Evolutionary conservation across 257 asterid genomes (phyloP).

Genomic region (Ocimum tenuiflorum): DNA sequence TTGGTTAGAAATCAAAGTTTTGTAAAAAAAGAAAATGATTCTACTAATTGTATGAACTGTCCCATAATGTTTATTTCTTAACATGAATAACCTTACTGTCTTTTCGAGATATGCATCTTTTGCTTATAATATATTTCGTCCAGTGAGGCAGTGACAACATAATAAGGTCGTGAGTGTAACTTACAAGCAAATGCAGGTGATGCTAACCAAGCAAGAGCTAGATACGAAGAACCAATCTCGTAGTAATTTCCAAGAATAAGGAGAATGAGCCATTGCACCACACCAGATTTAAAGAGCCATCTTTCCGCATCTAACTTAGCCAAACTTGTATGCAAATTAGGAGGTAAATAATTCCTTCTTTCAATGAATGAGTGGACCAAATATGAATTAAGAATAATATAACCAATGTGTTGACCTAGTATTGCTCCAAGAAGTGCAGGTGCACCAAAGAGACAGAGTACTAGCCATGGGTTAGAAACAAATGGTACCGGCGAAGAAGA

Average conservation of each 20-base stretch:
- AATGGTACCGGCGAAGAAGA: constrained; percentile 78
- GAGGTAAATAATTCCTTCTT: constrained; percentile 44
- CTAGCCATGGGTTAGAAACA: constrained; percentile 74
- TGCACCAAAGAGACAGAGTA: constrained; percentile 67
- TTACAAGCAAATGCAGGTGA: constrained; percentile 96
- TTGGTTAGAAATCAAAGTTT: not conserved
- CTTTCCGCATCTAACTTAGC: constrained; percentile 94
- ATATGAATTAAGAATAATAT: constrained; percentile 40
- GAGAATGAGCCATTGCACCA: constrained; percentile 73
- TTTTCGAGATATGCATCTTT: not conserved
- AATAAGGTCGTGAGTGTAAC: constrained; percentile 26
- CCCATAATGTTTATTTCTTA: not conserved
- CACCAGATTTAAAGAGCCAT: constrained; percentile 86
- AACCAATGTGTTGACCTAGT: constrained; percentile 82
- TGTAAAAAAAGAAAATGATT: not conserved
- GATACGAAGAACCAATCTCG: constrained; percentile 65
- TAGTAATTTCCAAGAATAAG: constrained; percentile 60
- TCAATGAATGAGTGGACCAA: constrained; percentile 34
- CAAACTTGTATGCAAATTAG: constrained; percentile 34
- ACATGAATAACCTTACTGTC: not conserved
- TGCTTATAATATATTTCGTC: not conserved
- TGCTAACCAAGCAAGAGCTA: constrained; percentile 81
- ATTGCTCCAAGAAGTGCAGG: constrained; percentile 95
- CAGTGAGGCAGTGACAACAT: not conserved
- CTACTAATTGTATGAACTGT: not conserved